Percentiles rank a stretch among this genome's conserved stretches.
Conservation (phyloP, 805 yeast genomes). For the Nakazawaea laoshanensis region DNA sequence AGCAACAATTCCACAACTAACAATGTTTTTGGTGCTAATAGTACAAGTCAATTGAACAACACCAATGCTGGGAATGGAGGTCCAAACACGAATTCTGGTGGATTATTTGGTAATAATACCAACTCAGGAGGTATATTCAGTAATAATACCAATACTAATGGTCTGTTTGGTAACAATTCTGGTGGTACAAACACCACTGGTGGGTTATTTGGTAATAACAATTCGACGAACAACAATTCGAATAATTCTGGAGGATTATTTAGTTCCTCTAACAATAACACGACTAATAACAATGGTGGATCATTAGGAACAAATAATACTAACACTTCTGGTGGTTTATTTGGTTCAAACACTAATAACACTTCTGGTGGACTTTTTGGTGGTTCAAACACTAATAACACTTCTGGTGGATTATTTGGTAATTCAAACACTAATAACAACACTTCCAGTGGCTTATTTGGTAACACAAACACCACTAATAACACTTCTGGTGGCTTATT, state of each 20-base stretch:
- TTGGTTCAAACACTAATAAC: conserved; percentile 16
- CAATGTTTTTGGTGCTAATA: too few relatives aligned
- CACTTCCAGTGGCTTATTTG: conserved; percentile 15
- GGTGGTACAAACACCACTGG: conserved; percentile 12
- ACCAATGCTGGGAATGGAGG: too few relatives aligned
- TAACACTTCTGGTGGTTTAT: conserved; percentile 12
- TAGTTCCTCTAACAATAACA: background rate
- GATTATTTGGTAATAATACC: conserved; percentile 21
- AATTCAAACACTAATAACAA: conserved; percentile 12
- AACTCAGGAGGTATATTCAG: conserved; percentile 20
- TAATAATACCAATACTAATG: conserved; percentile 11
- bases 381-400: conserved; percentile 8
- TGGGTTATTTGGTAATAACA: conserved; percentile 18
- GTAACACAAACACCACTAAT: conserved; percentile 22
- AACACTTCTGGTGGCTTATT: conserved; percentile 24
- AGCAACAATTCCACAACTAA: conserved; percentile 16
- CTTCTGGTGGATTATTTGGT: conserved; percentile 13
- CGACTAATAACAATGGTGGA: background rate
- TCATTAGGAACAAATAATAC: background rate
- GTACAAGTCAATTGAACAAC: too few relatives aligned
- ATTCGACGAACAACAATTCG: conserved; percentile 14
- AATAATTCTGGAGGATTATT: conserved; percentile 24
- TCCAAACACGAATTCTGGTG: conserved; percentile 20
- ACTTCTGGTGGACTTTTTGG: conserved; percentile 22
- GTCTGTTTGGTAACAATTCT: conserved; percentile 14